Base-by-base conservation (phyloP, 1,284 basidiomycete species). In the Ustilago tritici region DNA sequence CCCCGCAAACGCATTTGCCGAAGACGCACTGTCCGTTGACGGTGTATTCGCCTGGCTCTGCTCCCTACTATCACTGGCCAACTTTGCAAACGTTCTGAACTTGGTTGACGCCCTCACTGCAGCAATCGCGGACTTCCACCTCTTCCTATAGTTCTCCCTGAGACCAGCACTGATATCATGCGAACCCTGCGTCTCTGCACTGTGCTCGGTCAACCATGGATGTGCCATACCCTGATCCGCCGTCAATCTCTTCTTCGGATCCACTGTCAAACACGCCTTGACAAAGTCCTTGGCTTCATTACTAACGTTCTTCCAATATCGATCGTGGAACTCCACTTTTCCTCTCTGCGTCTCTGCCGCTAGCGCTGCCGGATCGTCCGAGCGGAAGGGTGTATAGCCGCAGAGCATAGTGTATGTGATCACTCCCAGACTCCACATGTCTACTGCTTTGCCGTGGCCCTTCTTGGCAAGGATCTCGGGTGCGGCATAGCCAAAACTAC, bases 401-500 rank as follows among this genome's bases (percentile, higher is more conserved):
- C 82, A 86, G 10, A 86, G 72, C 73, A 88, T 82, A 17, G 86
- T 87, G 61, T 97, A 99, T 14, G 95, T 93, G 80, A 99, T 97
- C 74, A 98, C 91, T 0, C 96, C 96, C 11, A 92, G 92, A 57
- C 92, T 92, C 96, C 96, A 98, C 47, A 96, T 88, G 86, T 98
- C 96, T 11, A 98, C 95, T 7, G 93, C 91, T 85, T 94, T 94
- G 40, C 95, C 92, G 84, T 99, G 95, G 0, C 94, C 94, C 46
- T 90, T 87, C 80, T 93, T 92, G 69, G 90, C 90, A 32, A 98
- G 88, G 6, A 99, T 93, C 86, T 99, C 96, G 32, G 85, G 86
- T 2, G 95, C 95, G 23, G 95, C 93, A 83, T 98, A 98, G 1
- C 95, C 95, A 71, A 96, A 92, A 78, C 92, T 93, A 0, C 96